Evolutionary conservation across 2,329 filamentous ascomycete species (phyloP).

Genomic region (Xylaria sp.): DNA sequence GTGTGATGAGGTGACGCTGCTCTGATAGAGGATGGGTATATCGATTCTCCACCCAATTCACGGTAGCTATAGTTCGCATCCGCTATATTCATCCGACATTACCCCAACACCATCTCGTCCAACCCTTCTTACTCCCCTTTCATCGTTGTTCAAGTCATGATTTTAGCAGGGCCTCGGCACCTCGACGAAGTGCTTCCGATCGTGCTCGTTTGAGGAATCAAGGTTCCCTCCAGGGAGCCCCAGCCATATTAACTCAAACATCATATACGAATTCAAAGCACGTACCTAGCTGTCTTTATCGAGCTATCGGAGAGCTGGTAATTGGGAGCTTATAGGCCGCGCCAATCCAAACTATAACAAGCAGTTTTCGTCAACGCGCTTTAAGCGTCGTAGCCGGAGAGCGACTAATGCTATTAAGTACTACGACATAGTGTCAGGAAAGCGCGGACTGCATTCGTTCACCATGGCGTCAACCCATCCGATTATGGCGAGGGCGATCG

Average conservation of each 20-base stretch:
- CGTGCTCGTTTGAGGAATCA: slow-evolving; percentile 51
- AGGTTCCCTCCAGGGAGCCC: slow-evolving; percentile 47
- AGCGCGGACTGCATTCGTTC: slow-evolving; percentile 27
- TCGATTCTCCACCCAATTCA: slow-evolving; percentile 42
- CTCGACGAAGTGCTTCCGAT: slow-evolving; percentile 43
- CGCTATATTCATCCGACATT: slow-evolving; percentile 45
- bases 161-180: slow-evolving; percentile 42
- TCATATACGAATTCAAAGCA: slow-evolving; percentile 6
- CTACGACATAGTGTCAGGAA: slow-evolving; percentile 21
- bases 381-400: slow-evolving; percentile 3
- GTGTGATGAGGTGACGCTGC: slow-evolving; percentile 44
- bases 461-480: slow-evolving; percentile 56
- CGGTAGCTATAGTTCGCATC: slow-evolving; percentile 40
- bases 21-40: slow-evolving; percentile 44
- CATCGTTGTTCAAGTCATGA: slow-evolving; percentile 39
- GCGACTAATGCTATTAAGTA: slow-evolving; percentile 27
- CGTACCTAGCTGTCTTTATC: neutral
- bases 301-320: neutral
- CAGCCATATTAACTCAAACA: slow-evolving; percentile 37
- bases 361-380: slow-evolving; percentile 2
- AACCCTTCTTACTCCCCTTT: slow-evolving; percentile 31
- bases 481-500: slow-evolving; percentile 51
- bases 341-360: slow-evolving; percentile 6
- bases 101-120: slow-evolving; percentile 40
- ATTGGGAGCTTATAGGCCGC: slow-evolving; percentile 5